Evolutionary conservation across 345 rosid species (phyloP).

Genomic region (Streptanthus diversifolius): DNA sequence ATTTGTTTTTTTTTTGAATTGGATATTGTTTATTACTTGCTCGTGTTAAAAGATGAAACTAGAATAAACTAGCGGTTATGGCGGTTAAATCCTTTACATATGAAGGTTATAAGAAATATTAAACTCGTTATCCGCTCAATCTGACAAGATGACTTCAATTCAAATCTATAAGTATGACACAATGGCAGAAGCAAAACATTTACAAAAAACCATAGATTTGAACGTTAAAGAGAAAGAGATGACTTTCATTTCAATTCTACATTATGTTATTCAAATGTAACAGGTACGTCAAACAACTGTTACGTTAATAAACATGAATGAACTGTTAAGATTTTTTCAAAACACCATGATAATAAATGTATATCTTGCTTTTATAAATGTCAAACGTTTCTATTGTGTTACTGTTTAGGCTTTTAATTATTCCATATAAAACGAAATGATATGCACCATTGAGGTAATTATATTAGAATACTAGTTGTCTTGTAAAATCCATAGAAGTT

Average conservation of each 20-base stretch:
- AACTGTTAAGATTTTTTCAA: not conserved
- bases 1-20: too few species aligned
- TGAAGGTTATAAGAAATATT: too few species aligned
- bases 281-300: not conserved
- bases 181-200: not conserved
- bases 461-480: not conserved
- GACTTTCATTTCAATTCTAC: not conserved
- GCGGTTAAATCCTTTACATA: too few species aligned
- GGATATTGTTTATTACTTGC: too few species aligned
- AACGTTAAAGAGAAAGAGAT: not conserved
- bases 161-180: not conserved
- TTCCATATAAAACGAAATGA: not conserved
- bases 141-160: not conserved
- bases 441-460: not conserved
- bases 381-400: not conserved
- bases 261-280: not conserved
- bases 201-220: not conserved
- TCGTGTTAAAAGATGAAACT: too few species aligned
- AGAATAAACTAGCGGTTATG: too few species aligned
- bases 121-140: not conserved
- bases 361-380: not conserved
- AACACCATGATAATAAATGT: not conserved
- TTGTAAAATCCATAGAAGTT: not conserved
- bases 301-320: not conserved
- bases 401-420: not conserved